Evolutionary conservation across 371 early-diverging fungal species (phyloP).

Genomic region (Lichtheimia corymbifera): DNA sequence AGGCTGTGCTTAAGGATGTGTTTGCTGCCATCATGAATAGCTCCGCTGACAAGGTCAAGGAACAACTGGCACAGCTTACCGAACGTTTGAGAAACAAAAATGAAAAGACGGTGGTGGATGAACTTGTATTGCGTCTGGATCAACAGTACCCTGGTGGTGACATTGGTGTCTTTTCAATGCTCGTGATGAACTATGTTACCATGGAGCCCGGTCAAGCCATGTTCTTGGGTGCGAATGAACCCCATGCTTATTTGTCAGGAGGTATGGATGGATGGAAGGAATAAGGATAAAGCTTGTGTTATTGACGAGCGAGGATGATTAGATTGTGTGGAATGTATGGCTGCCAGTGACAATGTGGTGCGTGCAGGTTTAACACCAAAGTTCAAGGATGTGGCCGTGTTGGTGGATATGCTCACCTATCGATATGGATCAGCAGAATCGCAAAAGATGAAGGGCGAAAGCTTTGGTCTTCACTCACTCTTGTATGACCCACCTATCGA

Average conservation of each 20-base stretch:
- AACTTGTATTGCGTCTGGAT: conserved; percentile 74
- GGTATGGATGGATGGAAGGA: conserved; percentile 43
- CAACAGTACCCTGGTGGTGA: conserved; percentile 88
- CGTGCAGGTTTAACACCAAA: conserved; percentile 98
- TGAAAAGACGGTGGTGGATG: conserved; percentile 40
- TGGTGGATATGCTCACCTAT: conserved; percentile 93
- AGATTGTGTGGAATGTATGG: conserved; percentile 99
- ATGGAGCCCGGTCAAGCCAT: conserved; percentile 89
- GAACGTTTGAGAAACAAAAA: conserved; percentile 33
- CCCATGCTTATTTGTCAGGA: conserved; percentile 95
- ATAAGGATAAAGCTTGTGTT: background rate
- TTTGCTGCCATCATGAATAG: conserved; percentile 77
- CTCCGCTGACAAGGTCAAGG: conserved; percentile 47
- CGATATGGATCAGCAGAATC: conserved; percentile 74
- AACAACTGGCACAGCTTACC: conserved; percentile 55
- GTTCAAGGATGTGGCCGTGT: conserved; percentile 92
- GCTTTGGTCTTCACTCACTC: conserved; percentile 51
- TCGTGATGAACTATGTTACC: conserved; percentile 85
- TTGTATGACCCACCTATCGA: conserved; percentile 96
- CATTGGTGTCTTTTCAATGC: conserved; percentile 85
- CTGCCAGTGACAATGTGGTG: conserved; percentile 96
- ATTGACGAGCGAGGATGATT: background rate
- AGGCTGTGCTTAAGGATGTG: conserved; percentile 58
- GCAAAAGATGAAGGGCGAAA: conserved; percentile 70
- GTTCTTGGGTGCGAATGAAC: conserved; percentile 95